A percentile compares a stretch with the other conserved stretches of the same genome.
Evolutionary conservation across 2,329 filamentous ascomycete species (phyloP).

Genomic region (Graphiopsis chlorocephala): DNA sequence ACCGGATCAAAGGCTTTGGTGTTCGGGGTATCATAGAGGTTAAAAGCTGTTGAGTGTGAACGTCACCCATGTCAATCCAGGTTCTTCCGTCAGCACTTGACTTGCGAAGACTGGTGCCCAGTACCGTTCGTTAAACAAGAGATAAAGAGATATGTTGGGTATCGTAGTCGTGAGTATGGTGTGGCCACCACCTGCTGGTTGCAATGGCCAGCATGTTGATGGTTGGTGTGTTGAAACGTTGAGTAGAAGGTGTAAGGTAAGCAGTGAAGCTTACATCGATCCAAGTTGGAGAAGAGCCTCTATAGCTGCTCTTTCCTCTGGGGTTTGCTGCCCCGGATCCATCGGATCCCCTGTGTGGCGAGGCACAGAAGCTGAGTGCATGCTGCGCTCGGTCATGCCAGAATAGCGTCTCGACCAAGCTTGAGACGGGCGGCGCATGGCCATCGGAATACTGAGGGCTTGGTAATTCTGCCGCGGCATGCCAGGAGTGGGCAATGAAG

Average conservation of each 20-base stretch:
- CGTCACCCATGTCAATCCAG: conserved; percentile 39
- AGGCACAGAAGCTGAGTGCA: conserved; percentile 27
- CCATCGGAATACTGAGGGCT: conserved; percentile 29
- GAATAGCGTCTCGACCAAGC: conserved; percentile 28
- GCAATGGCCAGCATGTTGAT: conserved; percentile 7
- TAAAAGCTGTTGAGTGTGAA: conserved; percentile 20
- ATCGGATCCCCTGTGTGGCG: conserved; percentile 14
- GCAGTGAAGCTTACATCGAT: conserved; percentile 52
- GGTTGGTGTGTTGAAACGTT: conserved; percentile 12
- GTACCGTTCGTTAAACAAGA: conserved; percentile 24
- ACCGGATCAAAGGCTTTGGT: background rate
- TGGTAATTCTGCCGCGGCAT: conserved; percentile 29
- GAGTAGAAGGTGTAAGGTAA: background rate
- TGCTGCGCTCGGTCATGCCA: conserved; percentile 17
- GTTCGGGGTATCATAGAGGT: conserved; percentile 18
- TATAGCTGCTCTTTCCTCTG: conserved; percentile 77
- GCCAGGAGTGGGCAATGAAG: conserved; percentile 41
- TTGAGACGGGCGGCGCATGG: conserved; percentile 26
- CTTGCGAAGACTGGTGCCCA: conserved; percentile 34
- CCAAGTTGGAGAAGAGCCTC: conserved; percentile 78
- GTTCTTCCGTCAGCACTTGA: conserved; percentile 38
- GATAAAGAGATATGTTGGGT: conserved; percentile 16
- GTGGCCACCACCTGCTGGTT: background rate
- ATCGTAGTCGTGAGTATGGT: conserved; percentile 8
- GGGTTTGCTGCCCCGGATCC: conserved; percentile 40